Evolutionary conservation across 768 basidiomycete species (phyloP).

Genomic region (Boletus patriciae): DNA sequence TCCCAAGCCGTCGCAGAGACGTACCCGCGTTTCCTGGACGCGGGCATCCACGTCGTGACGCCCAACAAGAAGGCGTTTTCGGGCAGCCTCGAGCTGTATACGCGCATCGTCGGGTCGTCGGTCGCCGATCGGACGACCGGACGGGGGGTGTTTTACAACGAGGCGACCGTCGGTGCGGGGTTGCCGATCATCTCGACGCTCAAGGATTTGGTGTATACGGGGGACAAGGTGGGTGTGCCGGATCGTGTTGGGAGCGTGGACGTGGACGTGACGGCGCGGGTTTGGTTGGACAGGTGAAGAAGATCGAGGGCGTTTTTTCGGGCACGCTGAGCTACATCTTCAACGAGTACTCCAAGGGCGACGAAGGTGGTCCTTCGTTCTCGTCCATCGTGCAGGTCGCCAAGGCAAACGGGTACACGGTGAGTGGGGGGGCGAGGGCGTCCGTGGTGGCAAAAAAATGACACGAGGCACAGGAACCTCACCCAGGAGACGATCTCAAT

Average conservation of each 20-base stretch:
- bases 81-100: constrained; percentile 63
- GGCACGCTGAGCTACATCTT: constrained; percentile 99
- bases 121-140: constrained; percentile 18
- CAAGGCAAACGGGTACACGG: constrained; percentile 93
- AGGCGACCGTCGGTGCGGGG: constrained; percentile 95
- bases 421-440: constrained; percentile 31
- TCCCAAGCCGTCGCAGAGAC: constrained; percentile 74
- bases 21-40: constrained; percentile 78
- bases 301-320: constrained; percentile 97
- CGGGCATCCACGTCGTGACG: constrained; percentile 86
- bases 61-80: constrained; percentile 99
- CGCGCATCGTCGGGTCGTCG: constrained; percentile 62
- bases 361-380: constrained; percentile 70
- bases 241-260: not conserved
- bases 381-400: constrained; percentile 88
- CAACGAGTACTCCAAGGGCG: constrained; percentile 85
- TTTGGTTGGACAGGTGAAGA: constrained; percentile 53
- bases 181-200: constrained; percentile 89
- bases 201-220: constrained; percentile 88
- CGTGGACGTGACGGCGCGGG: not conserved
- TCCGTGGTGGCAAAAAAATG: not conserved
- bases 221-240: constrained; percentile 68
- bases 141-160: constrained; percentile 70
- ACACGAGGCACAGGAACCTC: constrained; percentile 75
- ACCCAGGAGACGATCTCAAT: constrained; percentile 95